These are phyloP conservation scores for Nyctanthes arbortristis DNA, from an alignment of 257 asterid genomes.

Conservation along the genomic window DNA sequence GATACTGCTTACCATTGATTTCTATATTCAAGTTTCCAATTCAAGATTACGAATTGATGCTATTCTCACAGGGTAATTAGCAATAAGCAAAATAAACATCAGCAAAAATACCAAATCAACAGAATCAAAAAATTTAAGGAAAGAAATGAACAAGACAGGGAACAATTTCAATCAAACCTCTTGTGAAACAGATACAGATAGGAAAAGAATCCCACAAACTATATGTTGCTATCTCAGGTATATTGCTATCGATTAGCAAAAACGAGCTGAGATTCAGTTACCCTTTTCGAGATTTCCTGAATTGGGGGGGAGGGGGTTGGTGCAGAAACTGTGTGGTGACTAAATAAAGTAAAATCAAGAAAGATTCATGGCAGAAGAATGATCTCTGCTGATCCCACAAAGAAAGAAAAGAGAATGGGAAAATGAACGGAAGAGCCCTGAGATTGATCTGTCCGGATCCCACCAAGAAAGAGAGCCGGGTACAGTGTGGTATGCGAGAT, in stretches of 20 bases:
- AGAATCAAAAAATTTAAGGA: neutral
- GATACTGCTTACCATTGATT: too few relatives aligned
- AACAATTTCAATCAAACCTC: neutral
- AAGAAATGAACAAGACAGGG: neutral
- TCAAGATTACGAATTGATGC: neutral
- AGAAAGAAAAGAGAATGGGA: neutral
- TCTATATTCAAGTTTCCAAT: neutral
- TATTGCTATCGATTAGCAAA: neutral
- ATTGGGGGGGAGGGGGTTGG: neutral
- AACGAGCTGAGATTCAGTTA: slow-evolving; percentile 16
- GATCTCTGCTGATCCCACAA: neutral
- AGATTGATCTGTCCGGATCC: too few relatives aligned
- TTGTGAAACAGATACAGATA: neutral
- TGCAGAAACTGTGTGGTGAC: neutral
- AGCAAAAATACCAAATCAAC: neutral
- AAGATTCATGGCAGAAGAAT: neutral
- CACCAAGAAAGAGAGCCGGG: too few relatives aligned
- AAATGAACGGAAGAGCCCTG: neutral
- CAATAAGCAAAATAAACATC: neutral
- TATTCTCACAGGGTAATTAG: neutral
- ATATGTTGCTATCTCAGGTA: neutral
- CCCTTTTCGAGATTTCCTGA: neutral
- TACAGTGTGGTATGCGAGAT: too few relatives aligned
- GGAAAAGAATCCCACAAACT: neutral
- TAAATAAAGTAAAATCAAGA: neutral